These are phyloP conservation scores for Bolboschoenoplectus hybrid DNA, from an alignment of 202 grass and related monocot genomes.

Conservation along the genomic window DNA sequence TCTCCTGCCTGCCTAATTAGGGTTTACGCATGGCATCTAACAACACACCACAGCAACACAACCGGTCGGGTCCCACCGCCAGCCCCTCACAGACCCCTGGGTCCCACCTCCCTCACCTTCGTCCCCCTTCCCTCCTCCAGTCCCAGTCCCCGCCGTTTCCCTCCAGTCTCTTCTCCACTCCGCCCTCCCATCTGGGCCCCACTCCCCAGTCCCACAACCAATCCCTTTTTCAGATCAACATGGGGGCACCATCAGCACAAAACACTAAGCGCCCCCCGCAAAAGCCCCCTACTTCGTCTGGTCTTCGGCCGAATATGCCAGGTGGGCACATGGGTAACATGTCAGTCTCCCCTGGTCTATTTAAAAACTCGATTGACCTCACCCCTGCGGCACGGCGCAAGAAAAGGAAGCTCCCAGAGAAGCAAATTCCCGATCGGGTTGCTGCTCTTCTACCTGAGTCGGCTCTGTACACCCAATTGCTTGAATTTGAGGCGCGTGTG, in stretches of 20 bases:
- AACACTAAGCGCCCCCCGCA: conserved; percentile 66
- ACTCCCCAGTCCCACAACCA: conserved; percentile 40
- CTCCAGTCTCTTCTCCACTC: conserved; percentile 59
- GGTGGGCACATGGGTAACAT: conserved; percentile 44
- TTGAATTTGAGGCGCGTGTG: conserved; percentile 82
- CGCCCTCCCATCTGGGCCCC: conserved; percentile 50
- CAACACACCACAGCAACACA: conserved; percentile 30
- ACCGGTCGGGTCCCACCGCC: conserved; percentile 30
- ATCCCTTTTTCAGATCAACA: conserved; percentile 84
- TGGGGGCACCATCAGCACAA: conserved; percentile 43
- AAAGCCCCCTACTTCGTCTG: conserved; percentile 54
- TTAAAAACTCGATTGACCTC: conserved; percentile 54
- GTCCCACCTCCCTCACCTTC: conserved; percentile 60
- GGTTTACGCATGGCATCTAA: conserved; percentile 34
- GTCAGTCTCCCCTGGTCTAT: conserved; percentile 26
- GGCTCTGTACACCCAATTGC: conserved; percentile 87
- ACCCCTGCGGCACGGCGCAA: conserved; percentile 65
- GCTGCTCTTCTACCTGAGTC: conserved; percentile 79
- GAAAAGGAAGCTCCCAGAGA: conserved; percentile 90
- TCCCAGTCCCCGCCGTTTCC: conserved; percentile 48
- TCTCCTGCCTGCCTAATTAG: background rate
- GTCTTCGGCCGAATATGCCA: conserved; percentile 31
- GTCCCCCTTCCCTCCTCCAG: conserved; percentile 50
- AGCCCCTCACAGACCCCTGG: conserved; percentile 37
- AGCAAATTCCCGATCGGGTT: conserved; percentile 90